Base-by-base conservation (phyloP, 768 basidiomycete genomes). In the Leccinellum rugosiceps region DNA sequence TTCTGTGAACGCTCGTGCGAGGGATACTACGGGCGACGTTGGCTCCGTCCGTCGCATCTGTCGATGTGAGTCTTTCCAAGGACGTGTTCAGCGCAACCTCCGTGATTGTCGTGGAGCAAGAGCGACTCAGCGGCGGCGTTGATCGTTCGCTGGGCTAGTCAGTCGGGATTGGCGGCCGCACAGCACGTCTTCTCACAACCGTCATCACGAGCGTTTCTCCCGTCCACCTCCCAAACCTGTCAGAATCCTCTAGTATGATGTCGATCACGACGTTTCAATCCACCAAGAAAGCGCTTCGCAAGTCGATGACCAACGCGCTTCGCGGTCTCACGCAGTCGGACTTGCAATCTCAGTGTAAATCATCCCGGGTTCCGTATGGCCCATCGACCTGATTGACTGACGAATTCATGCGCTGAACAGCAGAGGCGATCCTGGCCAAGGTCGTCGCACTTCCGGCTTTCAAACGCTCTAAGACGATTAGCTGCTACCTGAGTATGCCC, bases 401-500 rank as follows among this genome's bases (percentile, higher is more conserved):
- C 23, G 19, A 41, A 28, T 35, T 50, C 26, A 46, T 57, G 56
- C 30, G 13, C 8, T 21, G 34, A 52, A 57, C 49, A 72, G 70
- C 68, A 48, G 62, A 68, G 55, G 65, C 63, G 30, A 78, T 90
- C 52, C 69, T 77, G 6, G 67, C 70, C 13, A 76, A 75, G 56
- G 74, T 91, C 28, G 62, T 85, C 19, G 66, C 78, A 0, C 69
- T 84, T 17, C 75, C 85, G 2, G 75, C 77, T 9, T 87, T 90
- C 63, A 70, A 76, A 34, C 64, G 65, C 38, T 78, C 77, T 51
- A 77, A 70, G 51, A 75, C 76, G 5, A 68, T 91, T 30, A 85
- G 88, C 74, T 92, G 90, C 69, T 92, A 87, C 68, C 76, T 92
- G 43, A 91, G 83, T 71, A 91, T 92, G 90, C 87, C 88, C 11